A percentile compares a stretch with the other conserved stretches of the same genome.
Evolutionary conservation across 441 rosid genomes (phyloP).

Genomic region (Jatropha podagrica): DNA sequence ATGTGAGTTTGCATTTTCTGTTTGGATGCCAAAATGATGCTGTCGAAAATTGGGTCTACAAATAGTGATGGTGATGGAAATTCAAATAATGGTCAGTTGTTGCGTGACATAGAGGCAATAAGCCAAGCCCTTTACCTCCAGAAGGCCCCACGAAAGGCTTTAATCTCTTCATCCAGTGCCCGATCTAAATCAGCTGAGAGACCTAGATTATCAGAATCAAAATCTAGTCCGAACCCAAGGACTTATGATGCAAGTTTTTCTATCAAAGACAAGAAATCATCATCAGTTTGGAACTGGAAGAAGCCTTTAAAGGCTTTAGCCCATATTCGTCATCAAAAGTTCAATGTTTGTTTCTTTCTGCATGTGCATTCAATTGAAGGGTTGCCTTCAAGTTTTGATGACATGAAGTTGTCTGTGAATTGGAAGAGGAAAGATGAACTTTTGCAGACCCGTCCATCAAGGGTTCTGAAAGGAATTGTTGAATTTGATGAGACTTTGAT

Average conservation of each 20-base stretch:
- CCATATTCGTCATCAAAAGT: slow-evolving; percentile 53
- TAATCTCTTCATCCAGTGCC: slow-evolving; percentile 37
- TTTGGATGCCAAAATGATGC: slow-evolving; percentile 32
- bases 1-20: slow-evolving; percentile 18
- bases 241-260: slow-evolving; percentile 21
- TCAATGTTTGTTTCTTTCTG: slow-evolving; percentile 62
- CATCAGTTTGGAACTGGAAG: slow-evolving; percentile 72
- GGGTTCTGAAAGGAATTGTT: slow-evolving; percentile 49
- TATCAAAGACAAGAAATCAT: slow-evolving; percentile 45
- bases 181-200: slow-evolving; percentile 51
- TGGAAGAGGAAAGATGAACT: slow-evolving; percentile 76
- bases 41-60: slow-evolving; percentile 34
- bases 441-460: slow-evolving; percentile 47
- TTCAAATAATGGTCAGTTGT: slow-evolving; percentile 46
- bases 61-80: slow-evolving; percentile 28
- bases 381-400: slow-evolving; percentile 49
- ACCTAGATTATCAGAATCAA: slow-evolving; percentile 27
- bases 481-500: slow-evolving; percentile 72
- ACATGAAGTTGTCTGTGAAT: slow-evolving; percentile 48
- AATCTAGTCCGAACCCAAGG: slow-evolving; percentile 28
- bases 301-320: slow-evolving; percentile 69
- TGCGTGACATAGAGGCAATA: slow-evolving; percentile 78
- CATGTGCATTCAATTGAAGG: slow-evolving; percentile 82
- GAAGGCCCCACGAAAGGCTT: slow-evolving; percentile 39
- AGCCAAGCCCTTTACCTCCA: slow-evolving; percentile 66